These are phyloP conservation scores for Ascochyta koolunga DNA, from an alignment of 2,329 filamentous ascomycete genomes.

Conservation along the genomic window DNA sequence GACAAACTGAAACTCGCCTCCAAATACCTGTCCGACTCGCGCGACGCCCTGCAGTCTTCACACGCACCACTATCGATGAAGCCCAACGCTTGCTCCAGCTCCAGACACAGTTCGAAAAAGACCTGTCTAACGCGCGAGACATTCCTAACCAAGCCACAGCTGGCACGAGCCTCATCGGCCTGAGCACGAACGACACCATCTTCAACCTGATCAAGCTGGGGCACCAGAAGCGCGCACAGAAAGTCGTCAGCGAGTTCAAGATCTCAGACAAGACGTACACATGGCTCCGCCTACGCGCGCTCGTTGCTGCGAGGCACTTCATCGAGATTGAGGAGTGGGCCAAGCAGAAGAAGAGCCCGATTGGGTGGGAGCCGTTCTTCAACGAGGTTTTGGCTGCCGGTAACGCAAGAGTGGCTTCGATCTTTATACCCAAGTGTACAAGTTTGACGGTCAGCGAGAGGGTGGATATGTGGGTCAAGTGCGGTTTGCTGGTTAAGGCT, in stretches of 20 bases:
- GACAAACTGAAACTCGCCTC: constrained; percentile 90
- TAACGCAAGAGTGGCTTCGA: constrained; percentile 81
- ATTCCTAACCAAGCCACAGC: constrained; percentile 15
- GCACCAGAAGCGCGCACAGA: constrained; percentile 83
- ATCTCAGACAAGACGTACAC: constrained; percentile 88
- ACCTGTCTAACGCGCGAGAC: constrained; percentile 67
- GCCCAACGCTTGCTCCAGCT: constrained; percentile 78
- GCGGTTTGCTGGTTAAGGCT: constrained; percentile 84
- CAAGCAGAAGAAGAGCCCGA: constrained; percentile 80
- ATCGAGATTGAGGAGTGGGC: constrained; percentile 86
- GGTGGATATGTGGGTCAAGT: constrained; percentile 95
- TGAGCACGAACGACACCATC: constrained; percentile 90
- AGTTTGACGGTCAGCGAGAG: constrained; percentile 70
- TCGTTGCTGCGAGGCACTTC: constrained; percentile 92
- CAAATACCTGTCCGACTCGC: constrained; percentile 82
- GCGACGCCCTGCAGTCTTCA: constrained; percentile 74
- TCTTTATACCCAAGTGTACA: constrained; percentile 88
- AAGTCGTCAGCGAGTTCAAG: constrained; percentile 86
- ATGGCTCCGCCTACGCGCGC: constrained; percentile 84
- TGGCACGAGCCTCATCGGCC: constrained; percentile 72
- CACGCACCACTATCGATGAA: constrained; percentile 79
- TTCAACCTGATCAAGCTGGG: constrained; percentile 84
- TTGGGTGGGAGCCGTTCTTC: constrained; percentile 98
- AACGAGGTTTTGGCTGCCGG: constrained; percentile 87
- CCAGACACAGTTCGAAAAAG: constrained; percentile 85